Evolutionary conservation across 2,329 filamentous ascomycete genomes (phyloP).

Genomic region (Coleophoma crateriformis): DNA sequence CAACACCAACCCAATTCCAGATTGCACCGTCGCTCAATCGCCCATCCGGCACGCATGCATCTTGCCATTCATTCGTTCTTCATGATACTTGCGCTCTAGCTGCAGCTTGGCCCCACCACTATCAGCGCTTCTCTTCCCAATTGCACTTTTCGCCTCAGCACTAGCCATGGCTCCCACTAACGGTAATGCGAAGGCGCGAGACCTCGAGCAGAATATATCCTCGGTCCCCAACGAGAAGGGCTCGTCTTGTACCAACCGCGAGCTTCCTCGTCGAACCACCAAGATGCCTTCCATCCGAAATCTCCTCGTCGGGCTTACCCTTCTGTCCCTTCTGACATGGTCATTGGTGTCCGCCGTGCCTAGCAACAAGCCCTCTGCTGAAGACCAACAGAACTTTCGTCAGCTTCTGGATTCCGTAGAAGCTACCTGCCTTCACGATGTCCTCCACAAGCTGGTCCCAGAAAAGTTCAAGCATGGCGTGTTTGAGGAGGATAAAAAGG

Average conservation of each 20-base stretch:
- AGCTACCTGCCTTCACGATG: background rate
- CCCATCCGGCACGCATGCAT: no score
- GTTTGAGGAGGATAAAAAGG: slow-evolving; percentile 57
- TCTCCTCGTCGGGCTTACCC: background rate
- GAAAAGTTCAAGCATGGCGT: slow-evolving; percentile 37
- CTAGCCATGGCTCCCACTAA: background rate
- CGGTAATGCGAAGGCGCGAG: background rate
- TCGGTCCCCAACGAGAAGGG: slow-evolving; percentile 17
- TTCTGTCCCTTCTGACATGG: background rate
- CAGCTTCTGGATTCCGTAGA: background rate
- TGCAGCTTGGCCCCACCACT: no score
- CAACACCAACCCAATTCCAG: no score
- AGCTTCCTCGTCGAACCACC: background rate
- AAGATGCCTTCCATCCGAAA: background rate
- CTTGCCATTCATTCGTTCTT: no score
- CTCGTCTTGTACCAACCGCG: background rate
- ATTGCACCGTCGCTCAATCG: no score
- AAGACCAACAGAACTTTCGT: background rate
- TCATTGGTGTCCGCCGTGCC: background rate
- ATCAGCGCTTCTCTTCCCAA: no score
- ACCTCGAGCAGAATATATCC: background rate
- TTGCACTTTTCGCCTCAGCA: no score
- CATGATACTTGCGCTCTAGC: no score
- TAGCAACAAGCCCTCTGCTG: background rate
- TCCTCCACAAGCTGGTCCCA: background rate